phyloP scores from a whole-genome alignment of 768 basidiomycete genomes.

The Pholiota molesta region DNA sequence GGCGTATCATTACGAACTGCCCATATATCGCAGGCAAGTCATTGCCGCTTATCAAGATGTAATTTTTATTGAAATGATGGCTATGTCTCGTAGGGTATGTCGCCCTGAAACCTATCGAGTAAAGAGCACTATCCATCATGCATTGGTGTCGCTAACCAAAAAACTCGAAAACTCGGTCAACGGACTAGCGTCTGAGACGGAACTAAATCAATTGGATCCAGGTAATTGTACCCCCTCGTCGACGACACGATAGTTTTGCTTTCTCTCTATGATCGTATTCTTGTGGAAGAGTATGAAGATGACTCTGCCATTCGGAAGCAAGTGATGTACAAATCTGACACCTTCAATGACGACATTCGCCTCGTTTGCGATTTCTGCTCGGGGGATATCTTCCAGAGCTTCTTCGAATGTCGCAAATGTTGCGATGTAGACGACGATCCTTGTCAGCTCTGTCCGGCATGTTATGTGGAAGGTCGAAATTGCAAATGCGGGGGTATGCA shows the following conservation, averaged over 20 bases:
- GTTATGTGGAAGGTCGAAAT: slow-evolving; percentile 79
- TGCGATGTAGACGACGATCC: slow-evolving; percentile 33
- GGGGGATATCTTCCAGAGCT: slow-evolving; percentile 80
- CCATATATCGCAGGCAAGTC: slow-evolving; percentile 74
- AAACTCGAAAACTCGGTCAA: slow-evolving; percentile 21
- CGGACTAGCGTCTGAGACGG: background rate
- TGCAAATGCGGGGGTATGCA: slow-evolving; percentile 66
- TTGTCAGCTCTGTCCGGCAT: slow-evolving; percentile 64
- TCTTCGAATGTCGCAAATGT: slow-evolving; percentile 70
- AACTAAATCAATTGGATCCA: background rate
- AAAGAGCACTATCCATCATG: slow-evolving; percentile 64
- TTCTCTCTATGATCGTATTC: slow-evolving; percentile 51
- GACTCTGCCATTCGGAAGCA: slow-evolving; percentile 6
- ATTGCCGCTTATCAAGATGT: background rate
- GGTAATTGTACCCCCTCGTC: slow-evolving; percentile 6
- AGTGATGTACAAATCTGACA: background rate
- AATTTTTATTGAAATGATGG: background rate
- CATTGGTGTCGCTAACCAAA: slow-evolving; percentile 41
- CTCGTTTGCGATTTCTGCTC: slow-evolving; percentile 79
- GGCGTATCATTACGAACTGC: slow-evolving; percentile 74
- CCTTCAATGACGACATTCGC: slow-evolving; percentile 25
- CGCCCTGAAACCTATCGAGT: slow-evolving; percentile 77
- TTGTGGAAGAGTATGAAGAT: slow-evolving; percentile 47
- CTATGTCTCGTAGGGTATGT: slow-evolving; percentile 60
- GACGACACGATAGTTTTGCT: slow-evolving; percentile 40